Percentiles rank a stretch among this genome's conserved stretches.
Conservation (phyloP, 495 filamentous ascomycete genomes). For the Beverwykella pulmonaria region DNA sequence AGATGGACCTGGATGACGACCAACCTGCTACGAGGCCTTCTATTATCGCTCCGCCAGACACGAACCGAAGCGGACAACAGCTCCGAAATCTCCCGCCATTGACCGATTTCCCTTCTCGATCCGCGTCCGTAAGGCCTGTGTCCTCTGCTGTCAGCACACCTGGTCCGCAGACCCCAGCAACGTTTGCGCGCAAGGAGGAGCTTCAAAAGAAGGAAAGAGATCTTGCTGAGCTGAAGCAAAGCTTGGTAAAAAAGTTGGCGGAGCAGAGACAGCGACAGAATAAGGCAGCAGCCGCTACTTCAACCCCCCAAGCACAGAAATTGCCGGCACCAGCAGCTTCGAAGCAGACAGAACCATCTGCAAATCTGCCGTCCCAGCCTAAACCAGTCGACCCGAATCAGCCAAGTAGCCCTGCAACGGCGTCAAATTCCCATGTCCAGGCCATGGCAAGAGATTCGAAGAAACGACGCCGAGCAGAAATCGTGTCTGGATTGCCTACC, state of each 20-base stretch:
- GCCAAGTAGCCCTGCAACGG: not conserved
- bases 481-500: constrained; percentile 26
- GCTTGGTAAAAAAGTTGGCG: constrained; percentile 47
- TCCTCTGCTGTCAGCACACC: constrained; percentile 46
- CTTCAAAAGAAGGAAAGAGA: constrained; percentile 66
- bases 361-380: not conserved
- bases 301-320: not conserved
- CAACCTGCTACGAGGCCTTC: constrained; percentile 44
- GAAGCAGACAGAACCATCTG: not conserved
- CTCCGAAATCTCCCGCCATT: constrained; percentile 50
- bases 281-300: constrained; percentile 8
- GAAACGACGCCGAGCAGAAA: constrained; percentile 30
- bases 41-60: constrained; percentile 22
- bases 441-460: constrained; percentile 23
- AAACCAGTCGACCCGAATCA: not conserved
- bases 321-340: not conserved
- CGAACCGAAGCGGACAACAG: constrained; percentile 21
- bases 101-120: constrained; percentile 42
- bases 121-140: constrained; percentile 18
- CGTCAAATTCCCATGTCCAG: not conserved
- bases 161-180: constrained; percentile 41
- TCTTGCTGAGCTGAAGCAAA: constrained; percentile 56
- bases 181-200: constrained; percentile 54
- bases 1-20: constrained; percentile 51
- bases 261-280: constrained; percentile 50